Evolutionary conservation across 2,329 filamentous ascomycete genomes (phyloP), one percentile per base, ranked within the genome.

Genomic region (Trichoderma sp.): DNA sequence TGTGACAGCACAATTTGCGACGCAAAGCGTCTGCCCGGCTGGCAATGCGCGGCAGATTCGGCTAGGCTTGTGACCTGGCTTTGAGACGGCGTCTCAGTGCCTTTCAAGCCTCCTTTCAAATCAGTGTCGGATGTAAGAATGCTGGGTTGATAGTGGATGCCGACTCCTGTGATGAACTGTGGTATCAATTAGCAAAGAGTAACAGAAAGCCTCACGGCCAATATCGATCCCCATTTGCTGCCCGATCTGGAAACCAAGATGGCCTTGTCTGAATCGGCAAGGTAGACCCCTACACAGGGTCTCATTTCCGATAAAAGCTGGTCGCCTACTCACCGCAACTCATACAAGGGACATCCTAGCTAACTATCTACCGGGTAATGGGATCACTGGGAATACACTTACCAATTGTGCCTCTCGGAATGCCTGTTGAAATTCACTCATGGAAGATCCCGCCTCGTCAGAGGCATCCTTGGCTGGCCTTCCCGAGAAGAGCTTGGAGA

Each of bases 341-440:
- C 17, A 20, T 13, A 5, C 64, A 26, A 43, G 50, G 32, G 32
- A 57, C 15, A 59, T n/a, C 36, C 55, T 47, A 15, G 39, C 55
- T 12, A 47, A 23, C 53, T 6, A 34, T 61, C 53, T 6, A 58
- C 23, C 53, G 23, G 53, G 65, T 36, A 47, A n/a, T 36, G 36
- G 36, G 28, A 50, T 6, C n/a, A 8, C 11, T 34, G 11, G 30
- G 15, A 32, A 17, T 23, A 34, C 20, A 28, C 62, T 71, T 43
- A 71, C 55, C 70, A 61, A 28, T 36, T 57, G 88, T 1, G 88
- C 87, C 74, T 89, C 88, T 32, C 86, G 76, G 74, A 92, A 91
- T 0, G 86, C 86, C 0, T 86, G 79, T 74, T 90, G 89, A 81
- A 92, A 92, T 39, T 87, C 87, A 0, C 85, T 84, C 86, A 91